phyloP scores from a whole-genome alignment of 345 rosid genomes.

The Citrus trifoliata region DNA sequence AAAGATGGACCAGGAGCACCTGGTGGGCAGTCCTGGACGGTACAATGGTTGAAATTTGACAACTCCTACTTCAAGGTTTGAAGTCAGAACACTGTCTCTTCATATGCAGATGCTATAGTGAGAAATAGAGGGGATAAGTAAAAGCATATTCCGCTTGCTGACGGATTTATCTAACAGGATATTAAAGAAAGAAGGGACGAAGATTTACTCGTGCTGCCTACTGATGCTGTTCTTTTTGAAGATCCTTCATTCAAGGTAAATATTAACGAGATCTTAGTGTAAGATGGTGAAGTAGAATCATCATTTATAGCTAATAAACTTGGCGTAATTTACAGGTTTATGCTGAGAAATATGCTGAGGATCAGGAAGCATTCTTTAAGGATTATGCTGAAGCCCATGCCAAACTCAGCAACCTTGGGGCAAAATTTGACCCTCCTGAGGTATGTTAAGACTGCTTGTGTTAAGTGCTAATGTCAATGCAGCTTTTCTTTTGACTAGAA shows the following conservation, averaged over 20 bases:
- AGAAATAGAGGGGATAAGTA: background rate
- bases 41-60: conserved; percentile 91
- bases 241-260: conserved; percentile 92
- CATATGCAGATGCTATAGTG: background rate
- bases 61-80: conserved; percentile 95
- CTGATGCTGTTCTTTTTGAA: conserved; percentile 87
- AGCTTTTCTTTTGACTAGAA: background rate
- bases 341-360: conserved; percentile 89
- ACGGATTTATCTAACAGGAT: conserved; percentile 43
- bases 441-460: conserved; percentile 34
- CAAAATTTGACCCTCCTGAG: conserved; percentile 96
- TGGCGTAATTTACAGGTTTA: conserved; percentile 47
- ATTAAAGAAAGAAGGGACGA: conserved; percentile 73
- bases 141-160: conserved; percentile 1
- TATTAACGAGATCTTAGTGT: background rate
- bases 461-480: background rate
- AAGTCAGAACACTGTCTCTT: conserved; percentile 11
- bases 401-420: conserved; percentile 88
- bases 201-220: conserved; percentile 83
- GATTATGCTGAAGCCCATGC: conserved; percentile 98
- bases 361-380: conserved; percentile 77
- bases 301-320: conserved; percentile 19
- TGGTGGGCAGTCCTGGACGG: conserved; percentile 98
- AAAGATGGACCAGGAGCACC: conserved; percentile 95
- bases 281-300: background rate